These are phyloP conservation scores for Tuber melanosporum DNA, from an alignment of 495 filamentous ascomycete species.

Conservation along the genomic window DNA sequence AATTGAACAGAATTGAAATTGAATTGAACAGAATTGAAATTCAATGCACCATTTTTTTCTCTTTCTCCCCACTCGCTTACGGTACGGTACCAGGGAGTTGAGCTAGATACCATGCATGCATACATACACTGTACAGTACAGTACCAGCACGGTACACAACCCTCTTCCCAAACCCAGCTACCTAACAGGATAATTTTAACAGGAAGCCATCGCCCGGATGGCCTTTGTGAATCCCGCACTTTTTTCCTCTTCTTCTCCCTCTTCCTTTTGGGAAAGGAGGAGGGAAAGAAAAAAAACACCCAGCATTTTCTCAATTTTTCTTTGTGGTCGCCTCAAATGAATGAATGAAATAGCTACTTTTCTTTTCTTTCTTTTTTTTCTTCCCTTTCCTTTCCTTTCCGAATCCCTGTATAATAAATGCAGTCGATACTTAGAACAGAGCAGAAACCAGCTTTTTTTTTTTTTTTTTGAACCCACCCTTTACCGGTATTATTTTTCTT, in stretches of 20 bases:
- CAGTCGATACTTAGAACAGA: neutral
- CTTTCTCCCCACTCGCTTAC: neutral
- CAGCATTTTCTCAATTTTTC: neutral
- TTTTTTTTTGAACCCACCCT: neutral
- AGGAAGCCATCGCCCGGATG: neutral
- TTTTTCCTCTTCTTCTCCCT: conserved; percentile 13
- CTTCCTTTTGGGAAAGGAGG: neutral
- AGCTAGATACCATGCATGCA: neutral
- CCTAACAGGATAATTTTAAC: neutral
- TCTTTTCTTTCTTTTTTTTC: neutral
- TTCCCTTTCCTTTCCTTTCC: neutral
- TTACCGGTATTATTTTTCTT: neutral
- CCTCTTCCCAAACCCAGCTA: neutral
- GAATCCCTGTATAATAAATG: conserved; percentile 5
- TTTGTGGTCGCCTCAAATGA: too few species aligned
- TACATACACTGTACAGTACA: neutral
- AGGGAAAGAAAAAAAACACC: neutral
- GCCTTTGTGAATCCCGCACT: neutral
- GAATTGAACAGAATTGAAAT: neutral
- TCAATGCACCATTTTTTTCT: neutral
- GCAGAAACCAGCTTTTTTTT: neutral
- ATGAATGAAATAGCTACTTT: neutral
- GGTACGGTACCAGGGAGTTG: neutral
- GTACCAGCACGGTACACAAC: neutral
- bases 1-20: neutral